Base-by-base conservation (phyloP, 1,139 yeast species). In the Yamadazyma jaroonii region DNA sequence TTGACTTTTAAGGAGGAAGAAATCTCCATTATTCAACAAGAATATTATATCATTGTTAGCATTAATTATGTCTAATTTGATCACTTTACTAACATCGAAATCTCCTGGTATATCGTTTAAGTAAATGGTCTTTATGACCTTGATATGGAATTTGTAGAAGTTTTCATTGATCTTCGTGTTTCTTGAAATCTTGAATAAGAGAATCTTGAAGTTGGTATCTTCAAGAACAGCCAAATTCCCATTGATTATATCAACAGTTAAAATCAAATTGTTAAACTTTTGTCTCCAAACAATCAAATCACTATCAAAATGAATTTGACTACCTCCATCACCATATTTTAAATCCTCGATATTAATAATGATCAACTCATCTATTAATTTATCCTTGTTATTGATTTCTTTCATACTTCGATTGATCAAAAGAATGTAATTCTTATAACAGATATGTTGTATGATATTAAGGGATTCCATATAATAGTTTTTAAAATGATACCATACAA, bases 211-310 rank as follows among this genome's bases (percentile, higher is more conserved):
- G 37, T 64, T 67, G 29, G 48, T 45, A 11, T 70, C 59, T 17
- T 69, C 53, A 23, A 69, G 41, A 2, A 67, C 48, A 12, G 68
- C 49, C 31, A 60, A 50, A 34, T 53, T 45, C 41, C 40, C 42
- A 7, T 35, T 40, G n/a, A 39, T 36, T 2, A 57, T 41, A 14
- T 62, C 63, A 35, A 57, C 48, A 17, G 49, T 48, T 15, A 64
- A 35, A 26, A 68, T 56, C 12, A 49, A 43, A 32, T 55, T 58
- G 31, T 60, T 56, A 41, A 71, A 62, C 41, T 61, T 59, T 39
- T 67, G 64, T 37, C 68, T 61, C 74, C 75, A 70, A 8, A 67
- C 48, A 22, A 70, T 58, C 34, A 57, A 43, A 43, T 71, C 76
- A 37, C 67, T 64, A 38, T 65, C 72, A 40, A 71, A 67, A 14